Evolutionary conservation across 352 stramenopile species (phyloP), one percentile per base, ranked within the genome.

Genomic region (Globisporangium heterothallicum): DNA sequence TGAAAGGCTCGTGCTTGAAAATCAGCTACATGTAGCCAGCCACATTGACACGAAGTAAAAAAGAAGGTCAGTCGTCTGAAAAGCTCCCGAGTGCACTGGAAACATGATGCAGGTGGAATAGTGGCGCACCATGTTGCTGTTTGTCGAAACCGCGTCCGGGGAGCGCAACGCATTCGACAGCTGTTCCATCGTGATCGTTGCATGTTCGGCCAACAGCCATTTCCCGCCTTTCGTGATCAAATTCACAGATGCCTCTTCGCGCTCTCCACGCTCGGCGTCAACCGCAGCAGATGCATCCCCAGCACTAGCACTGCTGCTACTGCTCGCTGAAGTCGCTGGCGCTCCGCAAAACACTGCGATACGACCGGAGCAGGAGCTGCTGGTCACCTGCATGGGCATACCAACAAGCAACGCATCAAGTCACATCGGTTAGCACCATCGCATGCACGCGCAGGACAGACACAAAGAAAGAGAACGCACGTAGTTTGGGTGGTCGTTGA

Each of bases 1-100:
- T 94, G 57, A 97, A 94, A 48, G 88, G 88, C 42, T 97, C 88
- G 54, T 92, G 75, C 62, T 97, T 96, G 62, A 97, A 88, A 35
- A 94, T 76, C 58, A 92, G 64, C 66, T 86, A 22, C 10, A n/a
- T 0, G 0, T 7, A 48, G 1, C 32, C 32, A 38, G 4, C 6
- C 19, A 29, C 41, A 46, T 22, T 14, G 8, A 22, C 18, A 16
- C 19, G 24, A 26, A 26, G 22, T 9, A 13, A 27, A 46, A 19
- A 2, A 46, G 16, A 13, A 3, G 8, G 14, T 12, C 9, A 44
- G 16, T 36, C 9, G 41, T 46, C 22, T 25, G 2, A 14, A 46
- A 19, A 22, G 18, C 12, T 29, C 41, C n/a, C 6, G 18, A 7
- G 6, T n/a, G 22, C 24, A 46, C 41, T 29, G 10, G 19, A 46